These are phyloP conservation scores for Acer saccharum DNA, from an alignment of 345 rosid species.

Conservation along the genomic window DNA sequence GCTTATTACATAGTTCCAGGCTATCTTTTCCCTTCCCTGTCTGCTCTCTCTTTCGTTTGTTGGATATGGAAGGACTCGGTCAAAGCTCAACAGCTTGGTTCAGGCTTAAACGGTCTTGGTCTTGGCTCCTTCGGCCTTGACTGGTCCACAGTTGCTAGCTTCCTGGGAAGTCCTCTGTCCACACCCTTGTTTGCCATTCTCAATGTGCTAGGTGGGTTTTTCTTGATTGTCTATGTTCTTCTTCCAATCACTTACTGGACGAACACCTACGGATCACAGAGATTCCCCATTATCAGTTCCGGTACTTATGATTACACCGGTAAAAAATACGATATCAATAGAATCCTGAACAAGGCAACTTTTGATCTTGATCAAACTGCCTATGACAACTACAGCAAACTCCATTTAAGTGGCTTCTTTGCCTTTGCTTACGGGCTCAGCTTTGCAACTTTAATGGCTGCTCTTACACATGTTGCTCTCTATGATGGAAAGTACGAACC, in stretches of 20 bases:
- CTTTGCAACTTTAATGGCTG: slow-evolving; percentile 9
- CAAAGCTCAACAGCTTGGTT: slow-evolving; percentile 36
- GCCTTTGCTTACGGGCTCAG: no score
- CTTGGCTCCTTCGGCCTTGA: slow-evolving; percentile 52
- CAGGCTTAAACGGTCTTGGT: slow-evolving; percentile 22
- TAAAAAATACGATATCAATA: no score
- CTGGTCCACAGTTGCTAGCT: slow-evolving; percentile 41
- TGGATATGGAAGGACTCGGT: slow-evolving; percentile 38
- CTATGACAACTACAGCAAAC: no score
- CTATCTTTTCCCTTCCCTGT: slow-evolving; percentile 36
- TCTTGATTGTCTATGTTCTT: no score
- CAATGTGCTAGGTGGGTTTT: not conserved
- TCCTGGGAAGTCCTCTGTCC: slow-evolving; percentile 29
- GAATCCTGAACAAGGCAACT: no score
- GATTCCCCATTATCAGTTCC: no score
- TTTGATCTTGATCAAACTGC: no score
- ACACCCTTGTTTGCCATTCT: slow-evolving; percentile 6
- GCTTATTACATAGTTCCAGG: slow-evolving; percentile 40
- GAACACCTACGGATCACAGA: no score
- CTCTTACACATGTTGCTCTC: no score
- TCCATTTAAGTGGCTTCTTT: no score
- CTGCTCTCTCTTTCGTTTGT: slow-evolving; percentile 32
- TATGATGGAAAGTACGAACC: slow-evolving; percentile 50
- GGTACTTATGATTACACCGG: no score
- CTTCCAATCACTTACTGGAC: no score